These are phyloP conservation scores for Crucihimalaya himalaica DNA, from an alignment of 345 rosid genomes.

Conservation along the genomic window DNA sequence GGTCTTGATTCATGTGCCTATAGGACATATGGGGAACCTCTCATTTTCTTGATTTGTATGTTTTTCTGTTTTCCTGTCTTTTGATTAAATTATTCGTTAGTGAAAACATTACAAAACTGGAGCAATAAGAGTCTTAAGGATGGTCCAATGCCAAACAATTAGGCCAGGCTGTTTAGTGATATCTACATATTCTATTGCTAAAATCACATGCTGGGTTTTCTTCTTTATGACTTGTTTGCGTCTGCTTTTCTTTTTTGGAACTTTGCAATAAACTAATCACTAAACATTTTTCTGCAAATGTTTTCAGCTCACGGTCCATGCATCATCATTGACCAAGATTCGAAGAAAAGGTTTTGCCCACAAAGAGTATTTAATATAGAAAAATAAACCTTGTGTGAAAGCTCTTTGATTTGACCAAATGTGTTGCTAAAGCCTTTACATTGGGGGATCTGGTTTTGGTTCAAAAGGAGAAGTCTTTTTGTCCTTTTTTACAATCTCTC, in stretches of 20 bases:
- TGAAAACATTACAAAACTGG: conserved; percentile 5
- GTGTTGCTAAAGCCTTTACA: conserved; percentile 40
- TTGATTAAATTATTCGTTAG: conserved; percentile 9
- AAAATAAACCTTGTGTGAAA: conserved; percentile 28
- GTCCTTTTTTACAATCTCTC: conserved; percentile 10
- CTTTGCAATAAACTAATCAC: conserved; percentile 47
- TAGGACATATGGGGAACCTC: conserved; percentile 20
- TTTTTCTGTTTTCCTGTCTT: conserved; percentile 9
- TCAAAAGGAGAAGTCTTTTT: conserved; percentile 39
- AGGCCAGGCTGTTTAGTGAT: conserved; percentile 49
- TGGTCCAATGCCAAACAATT: conserved; percentile 45
- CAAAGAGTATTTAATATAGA: conserved; percentile 20
- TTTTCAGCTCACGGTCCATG: conserved; percentile 50
- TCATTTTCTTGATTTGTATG: conserved; percentile 27
- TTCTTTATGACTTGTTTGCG: conserved; percentile 45
- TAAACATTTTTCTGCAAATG: conserved; percentile 47
- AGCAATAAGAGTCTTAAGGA: conserved; percentile 3
- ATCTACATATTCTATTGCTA: conserved; percentile 50
- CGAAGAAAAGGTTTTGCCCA: conserved; percentile 42
- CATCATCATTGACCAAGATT: conserved; percentile 61
- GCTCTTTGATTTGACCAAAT: conserved; percentile 51
- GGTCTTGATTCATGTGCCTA: conserved; percentile 7
- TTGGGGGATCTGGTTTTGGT: conserved; percentile 49
- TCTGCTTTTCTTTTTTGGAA: conserved; percentile 45
- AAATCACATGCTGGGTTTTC: conserved; percentile 66